Base-by-base conservation (phyloP, 1,284 basidiomycete species). In the Singerocomus rubriflavus region DNA sequence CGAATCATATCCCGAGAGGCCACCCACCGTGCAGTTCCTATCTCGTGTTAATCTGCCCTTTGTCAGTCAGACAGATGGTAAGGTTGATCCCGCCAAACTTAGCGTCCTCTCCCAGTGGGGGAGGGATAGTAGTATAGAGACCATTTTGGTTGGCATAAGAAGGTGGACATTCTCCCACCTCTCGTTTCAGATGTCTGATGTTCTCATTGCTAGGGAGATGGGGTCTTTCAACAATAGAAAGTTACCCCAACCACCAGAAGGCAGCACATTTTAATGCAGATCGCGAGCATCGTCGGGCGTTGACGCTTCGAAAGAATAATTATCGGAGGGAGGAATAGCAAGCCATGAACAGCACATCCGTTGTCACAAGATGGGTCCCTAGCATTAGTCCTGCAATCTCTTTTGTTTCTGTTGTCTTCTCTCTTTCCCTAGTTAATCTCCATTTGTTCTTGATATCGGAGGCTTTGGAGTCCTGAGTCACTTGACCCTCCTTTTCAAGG, bases 21-120 rank as follows among this genome's bases (percentile, higher is more conserved):
- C 85, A 4, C 93, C 93, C 11, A 71, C 73, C n/a, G 80, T 96
- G 46, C 81, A 85, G 52, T 99, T 99, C 71, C 67, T 91, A 55
- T 96, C 91, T 45, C 82, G 85, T 55, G 92, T 99, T 62, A 98
- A 98, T 70, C 78, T 99, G n/a, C 96, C 97, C 2, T 98, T 95
- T 65, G 95, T 99, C 57, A 81, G 78, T 58, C 81, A 79, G 61
- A 64, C 71, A 7, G 79, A 87, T 56, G 95, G 96, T 44, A 80
- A 82, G 69, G 91, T 97, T 50, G 88, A 94, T 64, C 72, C 78
- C 16, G 51, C 70, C 50, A 88, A 86, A 66, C 74, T 97, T 13
- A 71, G 78, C 29, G 81, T 91, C 6, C 79, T 97, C 35, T 68
- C 78, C 9, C 73, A 79, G 43, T 97, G 94, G 94, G 80, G 71